Evolutionary conservation across 805 yeast species (phyloP), one percentile per base, ranked within the genome.

Genomic region (Wickerhamiella domercqiae): DNA sequence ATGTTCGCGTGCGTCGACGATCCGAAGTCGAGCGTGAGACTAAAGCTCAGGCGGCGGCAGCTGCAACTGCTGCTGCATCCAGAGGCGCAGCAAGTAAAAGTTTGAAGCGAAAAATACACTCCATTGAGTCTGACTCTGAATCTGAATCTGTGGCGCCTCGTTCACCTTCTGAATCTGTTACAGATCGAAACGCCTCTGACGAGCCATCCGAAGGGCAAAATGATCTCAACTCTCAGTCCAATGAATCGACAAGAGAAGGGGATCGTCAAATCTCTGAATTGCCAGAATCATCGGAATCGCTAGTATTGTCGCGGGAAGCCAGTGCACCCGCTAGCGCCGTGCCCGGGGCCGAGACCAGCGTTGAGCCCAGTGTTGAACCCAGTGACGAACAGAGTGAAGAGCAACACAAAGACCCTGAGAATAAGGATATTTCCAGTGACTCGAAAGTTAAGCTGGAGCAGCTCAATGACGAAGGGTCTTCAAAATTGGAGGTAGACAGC

Each of bases 1-100:
- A 90, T 50, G 81, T 90, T 37, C 67, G 71, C 0, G 69, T 90
- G 3, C 66, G 84, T 47, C 83, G 54, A 24, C 41, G 64, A 24
- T 53, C 55, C 5, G 62, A 61, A 34, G 60, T 59, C 17, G 64
- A 58, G 38, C 60, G 63, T 6, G 63, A 59, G 44, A 62, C 64
- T 46, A 52, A 51, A 37, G 42, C 47, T 7, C 44, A 42, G 19
- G 44, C 40, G 3, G 41, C 39, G 34, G 40, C 37, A 7, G 46
- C 33, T 29, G 25, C 47, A 43, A 14, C 37, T 35, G 17, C 38
- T 24, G 11, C 36, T 29, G 7, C 30, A 18, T 18, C 21, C 6
- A 30, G 21, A 7, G 19, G 19, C 7, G 35, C 31, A 5, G 39
- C 38, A 4, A 38, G 40, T 5, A 40, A 40, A 20, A 44, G 49